Conservation (phyloP, 495 filamentous ascomycete species). For the Aspergillus egyptiacus region DNA sequence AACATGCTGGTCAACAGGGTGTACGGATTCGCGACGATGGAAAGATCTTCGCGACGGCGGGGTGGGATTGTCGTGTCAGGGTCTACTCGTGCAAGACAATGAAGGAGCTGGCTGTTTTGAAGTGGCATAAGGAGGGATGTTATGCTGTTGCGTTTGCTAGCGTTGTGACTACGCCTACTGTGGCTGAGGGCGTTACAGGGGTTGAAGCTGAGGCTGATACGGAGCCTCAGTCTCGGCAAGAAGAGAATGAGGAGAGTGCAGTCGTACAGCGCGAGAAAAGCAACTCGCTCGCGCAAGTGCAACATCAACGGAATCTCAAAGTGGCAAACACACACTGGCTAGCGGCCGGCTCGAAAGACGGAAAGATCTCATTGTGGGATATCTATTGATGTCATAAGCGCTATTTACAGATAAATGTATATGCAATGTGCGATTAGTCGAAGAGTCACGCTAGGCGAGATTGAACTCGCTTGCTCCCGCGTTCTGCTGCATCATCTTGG, state of each 20-base stretch:
- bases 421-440: not conserved
- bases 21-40: constrained; percentile 73
- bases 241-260: not conserved
- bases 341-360: constrained; percentile 87
- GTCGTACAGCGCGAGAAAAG: constrained; percentile 2
- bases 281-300: constrained; percentile 44
- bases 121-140: constrained; percentile 89
- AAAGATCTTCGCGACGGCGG: constrained; percentile 81
- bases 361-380: constrained; percentile 94
- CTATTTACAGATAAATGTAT: constrained; percentile 19
- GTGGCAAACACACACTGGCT: constrained; percentile 78
- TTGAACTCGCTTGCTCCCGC: constrained; percentile 78
- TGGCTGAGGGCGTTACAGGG: not conserved
- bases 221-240: not conserved
- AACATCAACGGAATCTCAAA: constrained; percentile 57
- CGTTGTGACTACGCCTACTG: not conserved
- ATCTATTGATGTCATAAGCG: constrained; percentile 59
- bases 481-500: constrained; percentile 72
- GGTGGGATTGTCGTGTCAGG: constrained; percentile 78
- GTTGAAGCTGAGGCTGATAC: too few species aligned
- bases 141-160: constrained; percentile 79
- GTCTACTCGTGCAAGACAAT: constrained; percentile 78
- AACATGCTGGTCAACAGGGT: constrained; percentile 84
- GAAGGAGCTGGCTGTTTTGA: constrained; percentile 87
- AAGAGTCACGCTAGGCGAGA: constrained; percentile 52